Evolutionary conservation across 768 basidiomycete genomes (phyloP), one percentile per base, ranked within the genome.

Genomic region (Lentinula sp.): DNA sequence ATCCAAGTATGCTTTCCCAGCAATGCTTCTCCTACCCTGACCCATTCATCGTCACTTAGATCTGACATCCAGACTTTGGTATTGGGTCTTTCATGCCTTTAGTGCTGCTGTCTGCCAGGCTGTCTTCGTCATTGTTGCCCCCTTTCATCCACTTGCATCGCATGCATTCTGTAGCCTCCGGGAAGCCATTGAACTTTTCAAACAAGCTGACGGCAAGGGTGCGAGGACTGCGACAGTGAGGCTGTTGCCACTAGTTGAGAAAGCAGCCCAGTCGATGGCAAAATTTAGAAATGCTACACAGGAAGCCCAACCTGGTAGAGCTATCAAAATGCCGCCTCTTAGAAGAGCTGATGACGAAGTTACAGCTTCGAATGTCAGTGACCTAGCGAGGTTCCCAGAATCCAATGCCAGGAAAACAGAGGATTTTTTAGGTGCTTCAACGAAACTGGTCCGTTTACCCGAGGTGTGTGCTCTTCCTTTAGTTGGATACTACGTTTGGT

Each of bases 21-120:
- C 4, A 34, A 45, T 48, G 40, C 10, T 13, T 32, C 53, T 23
- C 39, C 4, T 34, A 5, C 11, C 8, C 42, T 46, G 5, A 31
- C 28, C 2, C 15, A 23, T 46, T 39, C 9, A 59, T 37, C 15
- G 1, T 9, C 21, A 34, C 18, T 8, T 32, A 69, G 68, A 51
- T 3, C 23, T 69, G n/a, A 62, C 61, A 8, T 65, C 65, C 10
- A 65, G 68, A 7, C 65, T 67, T 59, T 69, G 68, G 68, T 65
- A 66, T 56, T 69, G 59, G 54, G 37, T 65, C 5, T 69, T 69
- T 61, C 68, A 69, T 28, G 55, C 64, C 2, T 67, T 69, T 61
- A 69, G 62, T 10, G 66, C 68, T 3, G 63, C 65, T 21, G 68
- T 69, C 6, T 69, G 68, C 39, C 64, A 61, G 31, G 65, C 68